Conservation (phyloP, 2,329 filamentous ascomycete genomes). For the Alternaria brassicicola region DNA sequence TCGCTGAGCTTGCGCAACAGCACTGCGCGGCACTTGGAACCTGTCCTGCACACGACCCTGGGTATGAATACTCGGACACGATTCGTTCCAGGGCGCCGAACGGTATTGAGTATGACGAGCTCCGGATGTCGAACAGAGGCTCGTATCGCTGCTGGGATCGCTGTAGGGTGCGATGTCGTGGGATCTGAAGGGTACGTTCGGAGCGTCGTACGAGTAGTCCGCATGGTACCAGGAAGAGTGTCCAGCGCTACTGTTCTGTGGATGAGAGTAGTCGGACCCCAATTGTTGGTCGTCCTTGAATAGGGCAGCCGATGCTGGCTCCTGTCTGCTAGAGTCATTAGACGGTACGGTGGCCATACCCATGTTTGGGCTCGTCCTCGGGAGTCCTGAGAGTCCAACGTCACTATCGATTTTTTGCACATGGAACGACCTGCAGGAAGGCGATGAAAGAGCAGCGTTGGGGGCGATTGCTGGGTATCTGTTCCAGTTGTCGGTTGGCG, state of each 20-base stretch:
- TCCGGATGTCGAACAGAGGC: background rate
- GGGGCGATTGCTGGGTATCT: background rate
- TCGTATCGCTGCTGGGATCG: background rate
- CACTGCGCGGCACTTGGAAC: slow-evolving; percentile 1
- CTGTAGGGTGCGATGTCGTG: background rate
- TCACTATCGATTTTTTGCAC: background rate
- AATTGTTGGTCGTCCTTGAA: background rate
- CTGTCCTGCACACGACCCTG: slow-evolving; percentile 1
- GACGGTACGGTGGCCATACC: background rate
- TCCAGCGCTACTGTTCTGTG: slow-evolving; percentile 13
- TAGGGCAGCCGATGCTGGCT: background rate
- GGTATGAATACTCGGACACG: background rate
- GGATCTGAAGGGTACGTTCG: background rate
- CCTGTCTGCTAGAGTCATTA: background rate
- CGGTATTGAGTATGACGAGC: background rate
- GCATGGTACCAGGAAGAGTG: slow-evolving; percentile 13
- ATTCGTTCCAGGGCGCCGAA: background rate
- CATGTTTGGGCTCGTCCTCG: background rate
- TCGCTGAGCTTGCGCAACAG: slow-evolving; percentile 16
- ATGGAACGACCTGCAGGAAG: background rate
- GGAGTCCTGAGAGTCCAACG: background rate
- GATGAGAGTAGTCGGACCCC: slow-evolving; percentile 14
- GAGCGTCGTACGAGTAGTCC: background rate
- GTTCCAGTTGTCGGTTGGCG: slow-evolving; percentile 9
- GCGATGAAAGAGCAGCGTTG: background rate